Base-by-base conservation (phyloP, 495 filamentous ascomycete genomes). In the Aspergillus egyptiacus region DNA sequence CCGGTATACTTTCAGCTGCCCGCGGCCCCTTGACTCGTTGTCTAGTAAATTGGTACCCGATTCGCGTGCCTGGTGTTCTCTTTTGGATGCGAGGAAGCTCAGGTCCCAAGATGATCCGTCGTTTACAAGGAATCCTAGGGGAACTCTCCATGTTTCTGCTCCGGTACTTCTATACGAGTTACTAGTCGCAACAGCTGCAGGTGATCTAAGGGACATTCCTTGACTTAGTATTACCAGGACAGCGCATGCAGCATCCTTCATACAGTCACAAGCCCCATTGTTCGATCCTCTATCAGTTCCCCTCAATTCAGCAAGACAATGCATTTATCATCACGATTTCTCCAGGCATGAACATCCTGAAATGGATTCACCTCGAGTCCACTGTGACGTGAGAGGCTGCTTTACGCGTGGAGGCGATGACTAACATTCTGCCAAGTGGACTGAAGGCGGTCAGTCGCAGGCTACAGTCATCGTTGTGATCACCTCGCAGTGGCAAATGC, bases 381-480 rank as follows among this genome's bases (percentile, higher is more conserved):
- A 25, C 19, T 14, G 51, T 54, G 51, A 54, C 46, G 51, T 54
- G 51, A 46, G 51, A 54, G 51, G 51, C 46, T 49, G 41, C 14
- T 42, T 41, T 17, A 11, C 22, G 46, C 10, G 35, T 48, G 35
- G 37, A 40, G 25, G 27, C 23, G 31, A 37, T 54, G 46, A 54
- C 46, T 54, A 54, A 10, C 18, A 35, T 46, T 36, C 43, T 46
- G 22, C 20, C 31, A 32, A 10, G 3, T 5, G 10, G 14, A 11
- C 24, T n/a, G 35, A 50, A n/a, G 48, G 48, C 48, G 48, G 48
- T 43, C 30, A 30, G 11, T 9, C 8, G 0, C 48, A 41, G 47
- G 48, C 38, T 43, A 33, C 48, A 43, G 31, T 43, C 24, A 24
- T 13, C 33, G 25, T 17, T 17, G 28, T 36, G 19, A 15, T 50